These are phyloP conservation scores for Ophiostoma perfectum DNA, from an alignment of 2,329 filamentous ascomycete genomes.

Conservation along the genomic window DNA sequence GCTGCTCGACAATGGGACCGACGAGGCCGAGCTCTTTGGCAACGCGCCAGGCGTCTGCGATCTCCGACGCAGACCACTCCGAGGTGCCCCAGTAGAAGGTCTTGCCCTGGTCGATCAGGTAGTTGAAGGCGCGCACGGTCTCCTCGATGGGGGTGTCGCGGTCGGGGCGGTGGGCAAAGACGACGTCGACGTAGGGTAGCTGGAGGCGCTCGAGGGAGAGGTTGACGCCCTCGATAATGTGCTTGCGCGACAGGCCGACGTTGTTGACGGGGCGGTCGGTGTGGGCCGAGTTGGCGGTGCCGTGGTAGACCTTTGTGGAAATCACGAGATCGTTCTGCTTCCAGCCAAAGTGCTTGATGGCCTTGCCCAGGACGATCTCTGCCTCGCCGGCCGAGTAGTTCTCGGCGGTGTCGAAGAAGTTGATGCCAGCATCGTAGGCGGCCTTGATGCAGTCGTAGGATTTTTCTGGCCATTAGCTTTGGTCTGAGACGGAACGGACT, in stretches of 20 bases:
- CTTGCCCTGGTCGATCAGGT: constrained; percentile 62
- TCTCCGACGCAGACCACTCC: constrained; percentile 65
- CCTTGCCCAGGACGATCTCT: constrained; percentile 48
- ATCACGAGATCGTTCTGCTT: constrained; percentile 51
- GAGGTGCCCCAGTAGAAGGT: constrained; percentile 69
- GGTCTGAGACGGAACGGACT: not conserved
- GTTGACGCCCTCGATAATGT: constrained; percentile 56
- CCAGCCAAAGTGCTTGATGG: constrained; percentile 49
- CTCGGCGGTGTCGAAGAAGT: constrained; percentile 62
- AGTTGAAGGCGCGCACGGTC: constrained; percentile 64
- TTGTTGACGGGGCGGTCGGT: constrained; percentile 45
- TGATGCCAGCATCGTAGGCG: constrained; percentile 56
- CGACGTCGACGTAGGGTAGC: constrained; percentile 59
- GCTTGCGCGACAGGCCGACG: constrained; percentile 54
- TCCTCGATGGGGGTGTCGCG: constrained; percentile 65
- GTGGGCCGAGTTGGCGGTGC: constrained; percentile 22
- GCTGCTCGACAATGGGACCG: constrained; percentile 61
- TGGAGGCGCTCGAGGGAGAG: constrained; percentile 52
- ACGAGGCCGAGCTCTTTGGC: constrained; percentile 57
- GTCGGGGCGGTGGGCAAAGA: constrained; percentile 66
- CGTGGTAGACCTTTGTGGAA: constrained; percentile 41
- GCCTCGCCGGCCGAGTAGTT: constrained; percentile 45
- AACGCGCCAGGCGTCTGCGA: constrained; percentile 55
- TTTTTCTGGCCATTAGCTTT: constrained; percentile 7
- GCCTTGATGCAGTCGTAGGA: constrained; percentile 56